phyloP scores from a whole-genome alignment of 2,329 filamentous ascomycete species.

The Penicillium sp. region DNA sequence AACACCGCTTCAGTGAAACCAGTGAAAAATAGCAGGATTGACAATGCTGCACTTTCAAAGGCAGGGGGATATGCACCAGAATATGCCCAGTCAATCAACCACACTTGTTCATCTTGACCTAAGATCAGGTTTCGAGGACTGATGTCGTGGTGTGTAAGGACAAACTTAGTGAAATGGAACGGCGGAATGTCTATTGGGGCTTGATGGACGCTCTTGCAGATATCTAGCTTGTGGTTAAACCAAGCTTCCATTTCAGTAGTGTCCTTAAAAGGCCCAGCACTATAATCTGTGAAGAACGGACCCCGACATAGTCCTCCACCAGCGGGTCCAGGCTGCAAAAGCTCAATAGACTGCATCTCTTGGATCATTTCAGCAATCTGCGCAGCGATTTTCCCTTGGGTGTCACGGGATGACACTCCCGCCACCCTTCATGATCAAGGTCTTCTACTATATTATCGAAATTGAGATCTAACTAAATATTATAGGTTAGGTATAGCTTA shows the following conservation, averaged over 20 bases:
- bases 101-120: constrained; percentile 13
- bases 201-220: constrained; percentile 18
- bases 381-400: too few species aligned
- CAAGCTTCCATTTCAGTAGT: constrained; percentile 22
- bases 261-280: constrained; percentile 24
- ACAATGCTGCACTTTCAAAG: constrained; percentile 22
- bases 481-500: too few species aligned
- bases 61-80: constrained; percentile 27
- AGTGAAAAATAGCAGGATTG: constrained; percentile 16
- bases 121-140: constrained; percentile 26
- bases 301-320: too few species aligned
- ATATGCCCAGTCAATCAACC: constrained; percentile 24
- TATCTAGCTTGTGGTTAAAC: constrained; percentile 33
- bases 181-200: constrained; percentile 15
- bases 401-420: too few species aligned
- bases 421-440: too few species aligned
- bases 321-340: too few species aligned
- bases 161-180: constrained; percentile 22
- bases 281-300: constrained; percentile 26
- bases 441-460: too few species aligned
- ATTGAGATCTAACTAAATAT: too few species aligned
- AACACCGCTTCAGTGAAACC: constrained; percentile 24
- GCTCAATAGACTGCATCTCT: too few species aligned
- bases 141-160: constrained; percentile 23
- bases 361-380: too few species aligned